These are phyloP conservation scores for Sugiyamaella sp. DNA, from an alignment of 1,139 yeast species.

Conservation along the genomic window DNA sequence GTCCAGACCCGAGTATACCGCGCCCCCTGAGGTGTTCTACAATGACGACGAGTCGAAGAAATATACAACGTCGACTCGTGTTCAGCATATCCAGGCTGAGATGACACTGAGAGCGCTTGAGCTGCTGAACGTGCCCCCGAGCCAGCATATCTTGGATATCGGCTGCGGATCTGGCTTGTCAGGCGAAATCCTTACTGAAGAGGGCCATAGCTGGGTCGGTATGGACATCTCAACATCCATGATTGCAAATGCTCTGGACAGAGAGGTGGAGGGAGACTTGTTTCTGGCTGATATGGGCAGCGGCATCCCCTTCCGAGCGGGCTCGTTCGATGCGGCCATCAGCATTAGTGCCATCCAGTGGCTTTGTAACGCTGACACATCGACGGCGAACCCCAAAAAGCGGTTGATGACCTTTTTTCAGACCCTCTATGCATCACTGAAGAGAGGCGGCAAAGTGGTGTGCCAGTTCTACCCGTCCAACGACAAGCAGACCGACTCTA, in stretches of 20 bases:
- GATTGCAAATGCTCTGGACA: constrained; percentile 91
- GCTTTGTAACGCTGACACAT: constrained; percentile 94
- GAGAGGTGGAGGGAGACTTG: constrained; percentile 92
- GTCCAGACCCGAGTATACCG: constrained; percentile 97
- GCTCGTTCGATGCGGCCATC: constrained; percentile 95
- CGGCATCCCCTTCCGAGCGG: constrained; percentile 95
- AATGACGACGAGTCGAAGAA: constrained; percentile 87
- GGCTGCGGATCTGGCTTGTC: constrained; percentile 98
- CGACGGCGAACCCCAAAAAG: constrained; percentile 81
- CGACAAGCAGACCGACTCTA: constrained; percentile 78
- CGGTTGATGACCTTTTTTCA: constrained; percentile 83
- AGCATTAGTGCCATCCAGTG: constrained; percentile 96
- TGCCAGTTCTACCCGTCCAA: constrained; percentile 96
- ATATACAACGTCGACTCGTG: constrained; percentile 91
- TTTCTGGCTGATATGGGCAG: constrained; percentile 90
- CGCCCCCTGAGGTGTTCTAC: constrained; percentile 96
- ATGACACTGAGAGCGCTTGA: constrained; percentile 96
- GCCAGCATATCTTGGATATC: constrained; percentile 77
- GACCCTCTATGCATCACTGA: constrained; percentile 80
- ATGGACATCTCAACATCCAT: constrained; percentile 96
- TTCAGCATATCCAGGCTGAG: constrained; percentile 95
- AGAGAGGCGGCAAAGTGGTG: constrained; percentile 94
- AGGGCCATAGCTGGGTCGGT: constrained; percentile 94
- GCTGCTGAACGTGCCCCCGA: constrained; percentile 67
- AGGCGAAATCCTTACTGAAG: constrained; percentile 92